Evolutionary conservation across 768 basidiomycete species (phyloP).

Genomic region (Mycena floridula): DNA sequence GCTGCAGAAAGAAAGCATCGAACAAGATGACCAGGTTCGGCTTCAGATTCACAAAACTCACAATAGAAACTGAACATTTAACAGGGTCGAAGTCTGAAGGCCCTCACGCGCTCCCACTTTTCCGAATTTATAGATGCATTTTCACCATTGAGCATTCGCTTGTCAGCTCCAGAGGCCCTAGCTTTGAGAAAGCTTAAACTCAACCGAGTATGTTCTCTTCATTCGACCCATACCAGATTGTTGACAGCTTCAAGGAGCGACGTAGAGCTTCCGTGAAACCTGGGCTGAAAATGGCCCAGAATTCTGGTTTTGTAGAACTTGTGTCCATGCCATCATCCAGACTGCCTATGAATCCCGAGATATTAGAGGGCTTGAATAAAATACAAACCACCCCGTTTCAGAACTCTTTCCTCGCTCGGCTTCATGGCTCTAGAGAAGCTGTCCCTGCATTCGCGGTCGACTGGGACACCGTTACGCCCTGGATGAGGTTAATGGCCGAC

Average conservation of each 20-base stretch:
- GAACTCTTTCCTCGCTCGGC: conserved; percentile 59
- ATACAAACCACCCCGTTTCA: conserved; percentile 62
- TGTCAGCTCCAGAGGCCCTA: conserved; percentile 21
- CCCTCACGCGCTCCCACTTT: background rate
- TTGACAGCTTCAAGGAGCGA: conserved; percentile 22
- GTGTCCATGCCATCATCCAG: conserved; percentile 21
- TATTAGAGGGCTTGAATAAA: conserved; percentile 45
- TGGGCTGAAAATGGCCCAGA: conserved; percentile 10
- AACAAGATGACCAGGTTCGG: too few relatives aligned
- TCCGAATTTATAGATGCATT: background rate
- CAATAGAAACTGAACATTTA: too few relatives aligned
- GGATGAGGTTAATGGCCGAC: conserved; percentile 73
- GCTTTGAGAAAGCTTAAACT: conserved; percentile 41
- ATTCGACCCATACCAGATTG: background rate
- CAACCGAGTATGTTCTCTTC: conserved; percentile 22
- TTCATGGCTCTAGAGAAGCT: conserved; percentile 37
- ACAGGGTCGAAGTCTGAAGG: too few relatives aligned
- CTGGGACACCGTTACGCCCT: conserved; percentile 67
- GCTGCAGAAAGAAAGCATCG: too few relatives aligned
- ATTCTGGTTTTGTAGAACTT: conserved; percentile 26
- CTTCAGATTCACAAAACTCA: too few relatives aligned
- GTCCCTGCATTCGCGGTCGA: conserved; percentile 50
- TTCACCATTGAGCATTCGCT: background rate
- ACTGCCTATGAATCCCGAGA: conserved; percentile 22
- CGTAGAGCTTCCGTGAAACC: conserved; percentile 16